Evolutionary conservation across 2,329 filamentous ascomycete genomes (phyloP).

Genomic region (Curvularia hawaiiensis): DNA sequence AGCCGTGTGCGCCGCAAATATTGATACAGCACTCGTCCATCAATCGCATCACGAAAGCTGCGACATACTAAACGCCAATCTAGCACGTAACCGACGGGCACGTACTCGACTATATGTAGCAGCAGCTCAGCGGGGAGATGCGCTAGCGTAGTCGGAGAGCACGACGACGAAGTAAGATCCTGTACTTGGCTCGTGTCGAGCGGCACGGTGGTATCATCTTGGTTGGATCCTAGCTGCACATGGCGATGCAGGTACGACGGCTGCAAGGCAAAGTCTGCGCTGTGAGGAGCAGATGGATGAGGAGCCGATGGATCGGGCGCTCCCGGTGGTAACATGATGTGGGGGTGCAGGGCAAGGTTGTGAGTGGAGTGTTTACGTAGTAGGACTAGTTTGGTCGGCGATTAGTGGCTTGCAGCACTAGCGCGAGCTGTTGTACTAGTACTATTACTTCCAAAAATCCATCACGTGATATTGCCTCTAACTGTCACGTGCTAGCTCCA

Average conservation of each 20-base stretch:
- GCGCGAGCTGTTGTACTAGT: too few species aligned
- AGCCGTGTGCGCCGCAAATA: conserved; percentile 29
- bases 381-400: neutral
- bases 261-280: conserved; percentile 8
- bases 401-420: too few species aligned
- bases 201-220: conserved; percentile 34
- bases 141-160: conserved; percentile 5
- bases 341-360: conserved; percentile 1
- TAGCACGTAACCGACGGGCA: conserved; percentile 35
- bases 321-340: conserved; percentile 12
- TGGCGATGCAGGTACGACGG: conserved; percentile 33
- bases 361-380: neutral
- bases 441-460: too few species aligned
- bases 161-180: neutral
- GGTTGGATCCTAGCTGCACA: conserved; percentile 31
- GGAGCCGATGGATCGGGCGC: neutral
- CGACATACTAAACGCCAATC: conserved; percentile 39
- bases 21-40: conserved; percentile 32
- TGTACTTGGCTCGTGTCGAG: conserved; percentile 36
- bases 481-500: too few species aligned
- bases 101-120: conserved; percentile 32
- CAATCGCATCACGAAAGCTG: conserved; percentile 41
- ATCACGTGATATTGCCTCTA: too few species aligned
- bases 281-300: neutral
- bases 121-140: conserved; percentile 42